These are phyloP conservation scores for Lentinula boryana DNA, from an alignment of 768 basidiomycete genomes.

Conservation along the genomic window DNA sequence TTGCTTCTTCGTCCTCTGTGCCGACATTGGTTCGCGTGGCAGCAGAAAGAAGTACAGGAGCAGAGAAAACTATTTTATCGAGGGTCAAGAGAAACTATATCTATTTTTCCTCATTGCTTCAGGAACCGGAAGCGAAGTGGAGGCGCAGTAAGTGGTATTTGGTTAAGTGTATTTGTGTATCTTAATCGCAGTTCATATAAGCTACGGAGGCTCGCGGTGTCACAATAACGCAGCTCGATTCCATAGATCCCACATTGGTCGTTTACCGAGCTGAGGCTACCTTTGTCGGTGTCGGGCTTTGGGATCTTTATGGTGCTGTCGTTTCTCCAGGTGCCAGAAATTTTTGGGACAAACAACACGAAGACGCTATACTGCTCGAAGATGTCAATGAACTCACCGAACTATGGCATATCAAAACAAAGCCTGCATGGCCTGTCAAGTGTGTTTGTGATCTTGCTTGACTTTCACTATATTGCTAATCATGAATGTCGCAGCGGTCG, in stretches of 20 bases:
- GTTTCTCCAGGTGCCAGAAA: constrained; percentile 77
- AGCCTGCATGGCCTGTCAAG: constrained; percentile 92
- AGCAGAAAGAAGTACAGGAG: constrained; percentile 46
- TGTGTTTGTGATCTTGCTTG: constrained; percentile 34
- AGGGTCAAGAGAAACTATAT: constrained; percentile 92
- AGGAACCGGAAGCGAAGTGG: constrained; percentile 99
- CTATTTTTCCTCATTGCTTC: constrained; percentile 93
- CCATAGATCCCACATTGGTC: constrained; percentile 93
- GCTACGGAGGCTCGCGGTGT: constrained; percentile 86
- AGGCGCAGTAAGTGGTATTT: constrained; percentile 59
- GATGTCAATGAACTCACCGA: constrained; percentile 89
- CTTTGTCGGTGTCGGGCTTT: constrained; percentile 91
- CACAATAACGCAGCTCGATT: constrained; percentile 91
- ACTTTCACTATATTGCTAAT: neutral
- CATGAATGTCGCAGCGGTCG: constrained; percentile 55
- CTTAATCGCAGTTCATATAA: constrained; percentile 20
- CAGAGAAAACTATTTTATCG: constrained; percentile 79
- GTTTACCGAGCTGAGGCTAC: constrained; percentile 97
- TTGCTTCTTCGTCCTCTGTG: constrained; percentile 29
- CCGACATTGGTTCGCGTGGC: constrained; percentile 27
- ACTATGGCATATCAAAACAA: constrained; percentile 89
- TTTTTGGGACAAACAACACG: constrained; percentile 88
- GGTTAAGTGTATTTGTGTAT: constrained; percentile 1
- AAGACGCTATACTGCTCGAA: constrained; percentile 80
- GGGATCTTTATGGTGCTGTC: constrained; percentile 89